Percentiles rank a stretch among this genome's conserved stretches.
These are phyloP conservation scores for Phytophthora podocarpi DNA, from an alignment of 352 stramenopile genomes.

Conservation along the genomic window DNA sequence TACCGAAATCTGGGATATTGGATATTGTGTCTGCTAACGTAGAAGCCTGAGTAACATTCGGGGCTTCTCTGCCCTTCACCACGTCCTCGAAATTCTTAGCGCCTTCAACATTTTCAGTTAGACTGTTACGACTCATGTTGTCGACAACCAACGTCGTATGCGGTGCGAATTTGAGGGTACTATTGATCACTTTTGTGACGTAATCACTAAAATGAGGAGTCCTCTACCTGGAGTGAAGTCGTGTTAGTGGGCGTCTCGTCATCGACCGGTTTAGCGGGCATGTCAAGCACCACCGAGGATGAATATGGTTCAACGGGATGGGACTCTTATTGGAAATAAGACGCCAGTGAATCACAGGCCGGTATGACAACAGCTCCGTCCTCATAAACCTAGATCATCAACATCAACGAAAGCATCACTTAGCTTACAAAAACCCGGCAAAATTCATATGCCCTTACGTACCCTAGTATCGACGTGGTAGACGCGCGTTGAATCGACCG, in stretches of 20 bases:
- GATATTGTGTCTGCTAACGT: not conserved
- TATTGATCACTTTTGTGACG: slow-evolving; percentile 1
- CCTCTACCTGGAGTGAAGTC: not conserved
- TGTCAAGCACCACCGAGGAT: too few relatives aligned
- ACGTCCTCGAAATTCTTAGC: not conserved
- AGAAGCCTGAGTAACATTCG: too few relatives aligned
- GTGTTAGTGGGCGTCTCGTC: not conserved
- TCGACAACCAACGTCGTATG: not conserved
- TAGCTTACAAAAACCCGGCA: too few relatives aligned
- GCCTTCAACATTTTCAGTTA: not conserved
- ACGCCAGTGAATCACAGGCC: not conserved
- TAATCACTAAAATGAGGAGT: not conserved
- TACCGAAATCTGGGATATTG: too few relatives aligned
- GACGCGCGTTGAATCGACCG: too few relatives aligned
- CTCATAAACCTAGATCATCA: not conserved
- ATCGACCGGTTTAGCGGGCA: not conserved
- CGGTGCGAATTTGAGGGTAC: not conserved
- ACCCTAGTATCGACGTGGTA: too few relatives aligned
- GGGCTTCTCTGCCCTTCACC: not conserved
- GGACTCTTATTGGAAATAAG: too few relatives aligned
- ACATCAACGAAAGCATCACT: not conserved
- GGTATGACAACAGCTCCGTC: not conserved
- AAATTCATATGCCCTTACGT: too few relatives aligned
- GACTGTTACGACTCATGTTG: slow-evolving; percentile 7
- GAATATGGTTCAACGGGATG: not conserved